Base-by-base conservation (phyloP, 1,284 basidiomycete species). In the Papiliotrema nemorosa region DNA sequence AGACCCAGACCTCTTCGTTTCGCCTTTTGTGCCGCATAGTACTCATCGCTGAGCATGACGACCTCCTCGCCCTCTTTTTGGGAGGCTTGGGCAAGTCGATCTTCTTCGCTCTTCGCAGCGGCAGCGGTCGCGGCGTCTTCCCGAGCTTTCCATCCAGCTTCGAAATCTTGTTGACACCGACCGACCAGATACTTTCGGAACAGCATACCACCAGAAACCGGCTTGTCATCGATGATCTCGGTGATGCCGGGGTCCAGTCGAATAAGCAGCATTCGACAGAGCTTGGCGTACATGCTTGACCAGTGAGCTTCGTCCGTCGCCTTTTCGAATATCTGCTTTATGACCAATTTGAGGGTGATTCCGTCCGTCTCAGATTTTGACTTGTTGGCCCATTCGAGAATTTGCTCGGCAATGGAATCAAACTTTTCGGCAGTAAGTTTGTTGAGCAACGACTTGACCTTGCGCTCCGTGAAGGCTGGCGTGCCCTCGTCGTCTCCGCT, bases 341-440 rank as follows among this genome's bases (percentile, higher is more conserved):
- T 97, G 69, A 97, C 93, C 66, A 93, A 89, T 62, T 93, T 90
- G 63, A 97, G 82, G 1, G 92, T 96, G 55, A 88, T 83, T 3
- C 92, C 93, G 69, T 97, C 90, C 69, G 83, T 88, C 80, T 98
- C 93, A 61, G 85, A 82, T 75, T 86, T 84, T 6, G 88, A 91
- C 78, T 85, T 90, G 82, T 97, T 96, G 39, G 91, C 93, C 88
- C 88, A 97, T 18, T 81, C 78, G 59, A 97, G 86, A 67, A 97
- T 91, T 75, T 96, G 90, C 65, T 86, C 82, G 5, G 88, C 93
- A 66, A 97, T 96, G 6, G 88, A 87, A 63, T 94, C 90, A 79
- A 97, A 97, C 70, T 89, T 90, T 78, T 97, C 91, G 82, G 93
- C 86, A 1, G 93, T 94, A 44, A 97, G 83, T 79, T 94, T 97